Conservation (phyloP, 2,329 filamentous ascomycete species). For the Sarocladium oryzae region DNA sequence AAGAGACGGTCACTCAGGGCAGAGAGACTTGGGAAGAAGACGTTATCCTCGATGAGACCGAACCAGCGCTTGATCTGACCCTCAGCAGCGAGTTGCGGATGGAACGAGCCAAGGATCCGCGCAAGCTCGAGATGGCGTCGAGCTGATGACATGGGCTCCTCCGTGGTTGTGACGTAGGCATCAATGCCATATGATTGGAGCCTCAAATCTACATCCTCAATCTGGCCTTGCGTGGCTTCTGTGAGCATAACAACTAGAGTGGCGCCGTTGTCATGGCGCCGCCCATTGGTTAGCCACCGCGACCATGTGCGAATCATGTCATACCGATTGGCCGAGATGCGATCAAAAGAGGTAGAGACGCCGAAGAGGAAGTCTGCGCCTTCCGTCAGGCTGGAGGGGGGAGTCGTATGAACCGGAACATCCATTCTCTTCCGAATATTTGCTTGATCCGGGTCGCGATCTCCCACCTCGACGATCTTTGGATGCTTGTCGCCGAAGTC, state of each 20-base stretch:
- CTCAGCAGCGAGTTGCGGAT: constrained; percentile 26
- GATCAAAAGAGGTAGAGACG: constrained; percentile 35
- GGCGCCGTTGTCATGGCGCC: constrained; percentile 35
- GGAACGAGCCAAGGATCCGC: constrained; percentile 25
- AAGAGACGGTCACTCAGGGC: constrained; percentile 31
- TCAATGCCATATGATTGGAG: constrained; percentile 33
- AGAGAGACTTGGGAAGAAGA: constrained; percentile 38
- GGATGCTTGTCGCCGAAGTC: constrained; percentile 19
- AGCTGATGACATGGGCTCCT: constrained; percentile 24
- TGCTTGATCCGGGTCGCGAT: constrained; percentile 19
- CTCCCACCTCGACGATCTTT: constrained; percentile 19
- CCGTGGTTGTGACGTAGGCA: constrained; percentile 27
- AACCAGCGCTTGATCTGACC: constrained; percentile 34
- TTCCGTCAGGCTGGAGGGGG: constrained; percentile 26
- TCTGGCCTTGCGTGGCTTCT: constrained; percentile 27
- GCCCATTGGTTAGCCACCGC: constrained; percentile 38
- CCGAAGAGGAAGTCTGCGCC: constrained; percentile 36
- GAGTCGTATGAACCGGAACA: constrained; percentile 26
- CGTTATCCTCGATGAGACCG: constrained; percentile 38
- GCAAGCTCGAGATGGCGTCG: constrained; percentile 33
- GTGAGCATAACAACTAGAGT: constrained; percentile 35
- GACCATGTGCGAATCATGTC: constrained; percentile 36
- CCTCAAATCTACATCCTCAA: constrained; percentile 21
- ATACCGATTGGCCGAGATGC: constrained; percentile 31
- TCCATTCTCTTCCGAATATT: constrained; percentile 24